Evolutionary conservation across 169 alveolate genomes (phyloP), one percentile per base, ranked within the genome.

Genomic region (Babesia bigemina): DNA sequence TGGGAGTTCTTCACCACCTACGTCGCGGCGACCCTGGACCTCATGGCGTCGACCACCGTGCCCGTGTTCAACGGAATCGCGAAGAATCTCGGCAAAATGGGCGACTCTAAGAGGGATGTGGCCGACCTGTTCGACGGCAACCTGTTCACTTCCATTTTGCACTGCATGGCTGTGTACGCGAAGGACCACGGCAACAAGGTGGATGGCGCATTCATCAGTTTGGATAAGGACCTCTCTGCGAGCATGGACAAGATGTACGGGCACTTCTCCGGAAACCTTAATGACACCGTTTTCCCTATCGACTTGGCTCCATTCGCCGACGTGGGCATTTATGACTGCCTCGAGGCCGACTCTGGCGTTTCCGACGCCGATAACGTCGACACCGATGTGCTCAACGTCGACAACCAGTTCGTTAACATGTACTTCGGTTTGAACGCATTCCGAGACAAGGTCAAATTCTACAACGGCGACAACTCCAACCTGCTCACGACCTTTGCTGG

Each of bases 81-180:
- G 9, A 71, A 52, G 24, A 21, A 56, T 9, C 53, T 65, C 8
- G 48, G 28, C 10, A n/a, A 62, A 19, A 52, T 75, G 66, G 48
- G 24, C 4, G 44, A 75, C 33, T 75, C 62, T 48, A 48, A 53
- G 24, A 39, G 59, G 19, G 84, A 75, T 45, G 78, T 61, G 17
- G 72, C 65, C 9, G 87, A 79, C 58, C 19, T 79, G 55, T 79
- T 79, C 36, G 87, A 79, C 28, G 87, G 87, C 21, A 79, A 79
- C 55, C 70, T 79, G 58, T 79, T 79, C 63, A 71, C 71, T 8
- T 65, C 87, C 16, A 52, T 79, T 17, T 16, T 79, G 45, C 66
- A 79, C 29, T n/a, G 53, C 57, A 58, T 79, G 62, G 65, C 52
- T 21, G 28, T 60, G 2, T 67, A 79, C 36, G 82, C 79, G 0